These are phyloP conservation scores for Rubia occidens DNA, from an alignment of 305 asterid species.

Conservation along the genomic window DNA sequence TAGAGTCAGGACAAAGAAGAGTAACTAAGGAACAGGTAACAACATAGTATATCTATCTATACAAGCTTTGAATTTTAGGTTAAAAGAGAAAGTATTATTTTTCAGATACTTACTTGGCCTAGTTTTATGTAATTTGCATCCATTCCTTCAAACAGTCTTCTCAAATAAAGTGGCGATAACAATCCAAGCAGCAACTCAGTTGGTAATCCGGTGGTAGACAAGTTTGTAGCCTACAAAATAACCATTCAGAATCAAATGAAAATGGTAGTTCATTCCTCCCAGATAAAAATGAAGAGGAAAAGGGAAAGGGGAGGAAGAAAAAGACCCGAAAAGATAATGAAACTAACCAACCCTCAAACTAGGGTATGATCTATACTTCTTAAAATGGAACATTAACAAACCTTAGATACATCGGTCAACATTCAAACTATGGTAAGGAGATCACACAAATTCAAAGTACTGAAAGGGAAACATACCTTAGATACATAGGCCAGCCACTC, in stretches of 20 bases:
- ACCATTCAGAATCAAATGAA: slow-evolving; percentile 5
- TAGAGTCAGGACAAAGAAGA: background rate
- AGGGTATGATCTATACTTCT: background rate
- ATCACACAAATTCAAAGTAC: background rate
- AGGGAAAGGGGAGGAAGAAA: background rate
- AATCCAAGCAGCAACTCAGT: slow-evolving; percentile 87
- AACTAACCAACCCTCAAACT: background rate
- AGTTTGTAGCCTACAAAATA: slow-evolving; percentile 48
- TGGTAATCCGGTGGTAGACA: slow-evolving; percentile 52
- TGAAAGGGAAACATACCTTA: slow-evolving; percentile 36
- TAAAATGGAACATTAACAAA: background rate
- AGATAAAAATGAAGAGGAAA: background rate
- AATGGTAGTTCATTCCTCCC: background rate
- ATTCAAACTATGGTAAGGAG: background rate
- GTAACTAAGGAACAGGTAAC: too few relatives aligned
- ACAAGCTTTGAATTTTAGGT: background rate
- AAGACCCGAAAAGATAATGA: background rate
- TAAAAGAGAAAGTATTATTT: slow-evolving; percentile 12
- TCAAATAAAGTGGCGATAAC: slow-evolving; percentile 73
- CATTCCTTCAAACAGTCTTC: slow-evolving; percentile 87
- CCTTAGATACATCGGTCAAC: too few relatives aligned
- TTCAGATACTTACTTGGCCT: slow-evolving; percentile 88
- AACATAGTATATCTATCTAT: background rate
- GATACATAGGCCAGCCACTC: slow-evolving; percentile 91
- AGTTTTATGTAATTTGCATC: slow-evolving; percentile 94